Percentiles rank a stretch among this genome's conserved stretches.
These are phyloP conservation scores for Sisymbrium irio DNA, from an alignment of 345 rosid genomes.

Conservation along the genomic window DNA sequence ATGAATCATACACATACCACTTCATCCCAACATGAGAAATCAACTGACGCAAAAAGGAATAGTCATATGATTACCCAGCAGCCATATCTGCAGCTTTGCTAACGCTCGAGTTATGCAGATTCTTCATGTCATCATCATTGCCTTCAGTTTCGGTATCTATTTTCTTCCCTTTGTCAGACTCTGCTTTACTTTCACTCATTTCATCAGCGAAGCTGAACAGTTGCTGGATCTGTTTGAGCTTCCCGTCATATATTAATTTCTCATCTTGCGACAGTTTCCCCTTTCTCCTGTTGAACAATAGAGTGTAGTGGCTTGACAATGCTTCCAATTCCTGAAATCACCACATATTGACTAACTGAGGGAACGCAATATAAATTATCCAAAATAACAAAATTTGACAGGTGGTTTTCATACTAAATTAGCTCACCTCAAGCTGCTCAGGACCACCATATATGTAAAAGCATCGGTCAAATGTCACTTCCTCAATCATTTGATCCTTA, in stretches of 20 bases:
- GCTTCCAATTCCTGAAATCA: slow-evolving; percentile 89
- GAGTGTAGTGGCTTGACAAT: slow-evolving; percentile 75
- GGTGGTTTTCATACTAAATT: slow-evolving; percentile 16
- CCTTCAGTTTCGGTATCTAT: slow-evolving; percentile 62
- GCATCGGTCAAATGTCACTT: slow-evolving; percentile 93
- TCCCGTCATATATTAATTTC: slow-evolving; percentile 66
- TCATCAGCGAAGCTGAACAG: slow-evolving; percentile 58
- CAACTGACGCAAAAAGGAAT: not conserved
- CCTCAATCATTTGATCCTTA: slow-evolving; percentile 80
- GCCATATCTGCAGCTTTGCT: slow-evolving; percentile 98
- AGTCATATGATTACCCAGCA: slow-evolving; percentile 64
- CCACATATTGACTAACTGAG: slow-evolving; percentile 19
- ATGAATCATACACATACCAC: not conserved
- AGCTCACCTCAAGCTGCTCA: slow-evolving; percentile 85
- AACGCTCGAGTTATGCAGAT: slow-evolving; percentile 70
- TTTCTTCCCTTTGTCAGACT: slow-evolving; percentile 81
- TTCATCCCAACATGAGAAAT: not conserved
- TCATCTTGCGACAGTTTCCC: slow-evolving; percentile 72
- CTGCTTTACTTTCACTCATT: slow-evolving; percentile 50
- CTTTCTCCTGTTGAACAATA: slow-evolving; percentile 83
- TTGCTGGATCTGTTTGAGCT: slow-evolving; percentile 85
- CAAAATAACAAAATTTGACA: not conserved
- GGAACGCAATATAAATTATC: slow-evolving; percentile 1
- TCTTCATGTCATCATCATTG: slow-evolving; percentile 72
- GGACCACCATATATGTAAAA: slow-evolving; percentile 99